Conservation (phyloP, 1,139 yeast species). For the Hyphopichia buzzinii region DNA sequence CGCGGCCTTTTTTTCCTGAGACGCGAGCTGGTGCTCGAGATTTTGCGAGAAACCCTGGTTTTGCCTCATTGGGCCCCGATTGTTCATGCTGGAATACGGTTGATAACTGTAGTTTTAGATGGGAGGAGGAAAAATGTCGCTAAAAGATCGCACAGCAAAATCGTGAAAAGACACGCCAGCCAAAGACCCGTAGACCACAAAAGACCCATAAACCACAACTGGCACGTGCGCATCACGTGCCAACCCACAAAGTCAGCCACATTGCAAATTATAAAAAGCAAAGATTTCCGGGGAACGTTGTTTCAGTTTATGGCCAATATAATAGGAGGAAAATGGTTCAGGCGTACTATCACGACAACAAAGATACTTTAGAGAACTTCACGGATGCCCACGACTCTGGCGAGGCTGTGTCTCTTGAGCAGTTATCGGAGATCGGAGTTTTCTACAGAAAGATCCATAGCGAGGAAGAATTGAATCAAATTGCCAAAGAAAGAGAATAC, state of each 20-base stretch:
- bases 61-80: neutral
- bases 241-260: too few relatives aligned
- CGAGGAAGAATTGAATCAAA: slow-evolving; percentile 55
- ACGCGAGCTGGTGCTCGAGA: slow-evolving; percentile 44
- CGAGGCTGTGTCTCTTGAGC: slow-evolving; percentile 43
- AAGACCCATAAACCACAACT: too few relatives aligned
- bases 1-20: slow-evolving; percentile 51
- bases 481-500: slow-evolving; percentile 72
- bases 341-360: slow-evolving; percentile 73
- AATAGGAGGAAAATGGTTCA: slow-evolving; percentile 46
- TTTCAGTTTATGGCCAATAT: too few relatives aligned
- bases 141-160: too few relatives aligned
- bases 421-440: slow-evolving; percentile 66
- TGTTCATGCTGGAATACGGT: neutral
- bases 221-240: too few relatives aligned
- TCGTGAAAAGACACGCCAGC: too few relatives aligned
- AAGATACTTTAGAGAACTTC: slow-evolving; percentile 56
- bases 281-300: too few relatives aligned
- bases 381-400: slow-evolving; percentile 80
- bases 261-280: too few relatives aligned
- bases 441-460: slow-evolving; percentile 55
- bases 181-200: too few relatives aligned
- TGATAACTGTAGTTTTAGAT: too few relatives aligned
- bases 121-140: too few relatives aligned
- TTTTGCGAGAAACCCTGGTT: slow-evolving; percentile 23